These are phyloP conservation scores for Monilinia aucupariae DNA, from an alignment of 2,329 filamentous ascomycete genomes.

Conservation along the genomic window DNA sequence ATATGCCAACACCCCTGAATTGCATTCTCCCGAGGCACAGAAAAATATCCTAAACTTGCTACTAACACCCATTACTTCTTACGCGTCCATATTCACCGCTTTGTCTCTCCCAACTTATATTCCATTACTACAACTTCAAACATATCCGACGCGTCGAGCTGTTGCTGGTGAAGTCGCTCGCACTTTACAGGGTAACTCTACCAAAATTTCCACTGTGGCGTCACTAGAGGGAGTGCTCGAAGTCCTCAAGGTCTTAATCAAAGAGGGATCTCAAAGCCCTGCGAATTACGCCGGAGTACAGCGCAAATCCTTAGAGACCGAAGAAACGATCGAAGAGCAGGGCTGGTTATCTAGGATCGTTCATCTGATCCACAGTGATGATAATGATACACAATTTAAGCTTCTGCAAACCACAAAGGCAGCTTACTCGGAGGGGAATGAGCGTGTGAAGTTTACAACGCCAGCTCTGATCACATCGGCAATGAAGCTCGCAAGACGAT, in stretches of 20 bases:
- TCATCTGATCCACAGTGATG: constrained; percentile 73
- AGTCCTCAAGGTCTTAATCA: constrained; percentile 84
- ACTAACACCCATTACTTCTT: constrained; percentile 83
- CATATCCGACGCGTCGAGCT: constrained; percentile 83
- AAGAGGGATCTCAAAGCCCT: constrained; percentile 81
- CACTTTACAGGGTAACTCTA: constrained; percentile 77
- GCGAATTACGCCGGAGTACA: constrained; percentile 77
- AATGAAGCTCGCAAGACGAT: constrained; percentile 80
- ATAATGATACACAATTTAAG: constrained; percentile 93
- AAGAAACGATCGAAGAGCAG: constrained; percentile 97
- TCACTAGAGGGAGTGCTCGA: constrained; percentile 86
- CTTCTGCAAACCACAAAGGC: constrained; percentile 83
- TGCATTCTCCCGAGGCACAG: constrained; percentile 83
- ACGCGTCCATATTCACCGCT: constrained; percentile 93
- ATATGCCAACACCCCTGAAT: constrained; percentile 88
- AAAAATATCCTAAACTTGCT: constrained; percentile 83
- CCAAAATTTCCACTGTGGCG: constrained; percentile 67
- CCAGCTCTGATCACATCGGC: constrained; percentile 86
- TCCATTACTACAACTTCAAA: constrained; percentile 82
- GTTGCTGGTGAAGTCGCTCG: constrained; percentile 85
- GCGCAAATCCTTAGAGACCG: constrained; percentile 75
- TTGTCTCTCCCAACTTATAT: constrained; percentile 88
- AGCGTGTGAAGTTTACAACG: constrained; percentile 92
- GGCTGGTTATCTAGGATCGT: constrained; percentile 92
- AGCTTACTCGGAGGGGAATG: constrained; percentile 84